These are phyloP conservation scores for Penicillium brevicompactum DNA, from an alignment of 2,329 filamentous ascomycete species.

Conservation along the genomic window DNA sequence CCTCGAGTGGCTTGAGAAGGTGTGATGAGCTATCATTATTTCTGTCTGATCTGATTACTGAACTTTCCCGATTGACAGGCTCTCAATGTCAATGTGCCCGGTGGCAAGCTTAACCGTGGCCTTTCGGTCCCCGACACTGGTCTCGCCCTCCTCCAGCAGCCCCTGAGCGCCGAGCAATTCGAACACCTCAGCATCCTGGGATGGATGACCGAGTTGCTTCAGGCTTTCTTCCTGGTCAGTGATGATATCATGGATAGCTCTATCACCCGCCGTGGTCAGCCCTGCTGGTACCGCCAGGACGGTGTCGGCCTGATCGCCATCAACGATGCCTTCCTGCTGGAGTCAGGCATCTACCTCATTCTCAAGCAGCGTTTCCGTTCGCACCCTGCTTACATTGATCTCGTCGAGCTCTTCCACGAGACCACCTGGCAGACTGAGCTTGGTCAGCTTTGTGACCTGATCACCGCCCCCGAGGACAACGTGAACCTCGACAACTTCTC, in stretches of 20 bases:
- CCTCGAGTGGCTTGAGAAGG: slow-evolving; percentile 83
- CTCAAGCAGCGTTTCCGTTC: slow-evolving; percentile 91
- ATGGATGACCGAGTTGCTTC: slow-evolving; percentile 97
- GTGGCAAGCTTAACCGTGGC: slow-evolving; percentile 98
- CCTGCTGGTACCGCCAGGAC: slow-evolving; percentile 93
- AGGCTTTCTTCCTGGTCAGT: slow-evolving; percentile 97
- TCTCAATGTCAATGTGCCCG: slow-evolving; percentile 81
- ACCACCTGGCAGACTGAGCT: slow-evolving; percentile 91
- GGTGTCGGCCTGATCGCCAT: slow-evolving; percentile 94
- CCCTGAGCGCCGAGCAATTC: slow-evolving; percentile 80
- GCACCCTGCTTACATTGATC: slow-evolving; percentile 84
- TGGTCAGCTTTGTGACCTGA: slow-evolving; percentile 89
- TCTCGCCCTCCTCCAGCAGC: slow-evolving; percentile 71
- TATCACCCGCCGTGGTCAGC: slow-evolving; percentile 89
- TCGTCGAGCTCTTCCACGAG: slow-evolving; percentile 96
- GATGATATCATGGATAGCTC: slow-evolving; percentile 99
- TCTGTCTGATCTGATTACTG: neutral
- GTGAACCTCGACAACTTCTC: slow-evolving; percentile 95
- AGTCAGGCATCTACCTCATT: slow-evolving; percentile 84
- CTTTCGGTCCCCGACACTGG: slow-evolving; percentile 95
- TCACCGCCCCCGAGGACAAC: slow-evolving; percentile 92
- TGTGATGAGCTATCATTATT: slow-evolving; percentile 37
- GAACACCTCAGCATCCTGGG: slow-evolving; percentile 85
- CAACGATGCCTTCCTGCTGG: slow-evolving; percentile 97
- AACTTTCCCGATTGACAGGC: slow-evolving; percentile 55